phyloP scores from a whole-genome alignment of 2,329 filamentous ascomycete species.

The Beauveria brongniartii region DNA sequence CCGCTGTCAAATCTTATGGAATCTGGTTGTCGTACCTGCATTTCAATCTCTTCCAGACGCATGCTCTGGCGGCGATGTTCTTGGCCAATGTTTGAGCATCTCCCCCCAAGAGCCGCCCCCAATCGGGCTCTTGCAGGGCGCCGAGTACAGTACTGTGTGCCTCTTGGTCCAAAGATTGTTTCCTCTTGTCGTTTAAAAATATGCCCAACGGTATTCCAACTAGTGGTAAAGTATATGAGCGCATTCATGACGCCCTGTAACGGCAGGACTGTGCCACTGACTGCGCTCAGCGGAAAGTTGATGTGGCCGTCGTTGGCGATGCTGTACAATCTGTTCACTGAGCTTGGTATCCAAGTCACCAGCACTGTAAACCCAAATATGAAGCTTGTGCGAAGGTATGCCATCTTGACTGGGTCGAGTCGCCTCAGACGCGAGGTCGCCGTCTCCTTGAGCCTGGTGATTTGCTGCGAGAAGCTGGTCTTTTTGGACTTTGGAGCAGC shows the following conservation, averaged over 20 bases:
- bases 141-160: not conserved
- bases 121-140: not conserved
- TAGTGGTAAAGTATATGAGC: constrained; percentile 65
- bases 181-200: constrained; percentile 17
- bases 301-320: constrained; percentile 42
- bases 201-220: constrained; percentile 31
- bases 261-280: constrained; percentile 63
- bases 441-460: constrained; percentile 17
- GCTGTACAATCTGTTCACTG: constrained; percentile 64
- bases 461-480: not conserved
- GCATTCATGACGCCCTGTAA: constrained; percentile 77
- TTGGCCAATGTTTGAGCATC: not conserved
- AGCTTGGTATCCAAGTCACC: constrained; percentile 57
- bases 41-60: not conserved
- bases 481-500: not conserved
- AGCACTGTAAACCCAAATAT: constrained; percentile 52
- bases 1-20: not conserved
- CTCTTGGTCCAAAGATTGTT: constrained; percentile 10
- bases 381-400: constrained; percentile 52
- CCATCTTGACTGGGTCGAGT: constrained; percentile 48
- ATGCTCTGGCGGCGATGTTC: not conserved
- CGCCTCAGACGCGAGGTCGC: constrained; percentile 25
- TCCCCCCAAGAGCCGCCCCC: not conserved
- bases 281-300: constrained; percentile 58
- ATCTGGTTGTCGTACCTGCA: not conserved